Percentiles rank a stretch among this genome's conserved stretches.
phyloP scores from a whole-genome alignment of 805 yeast genomes.

The Candida andamanensis region DNA sequence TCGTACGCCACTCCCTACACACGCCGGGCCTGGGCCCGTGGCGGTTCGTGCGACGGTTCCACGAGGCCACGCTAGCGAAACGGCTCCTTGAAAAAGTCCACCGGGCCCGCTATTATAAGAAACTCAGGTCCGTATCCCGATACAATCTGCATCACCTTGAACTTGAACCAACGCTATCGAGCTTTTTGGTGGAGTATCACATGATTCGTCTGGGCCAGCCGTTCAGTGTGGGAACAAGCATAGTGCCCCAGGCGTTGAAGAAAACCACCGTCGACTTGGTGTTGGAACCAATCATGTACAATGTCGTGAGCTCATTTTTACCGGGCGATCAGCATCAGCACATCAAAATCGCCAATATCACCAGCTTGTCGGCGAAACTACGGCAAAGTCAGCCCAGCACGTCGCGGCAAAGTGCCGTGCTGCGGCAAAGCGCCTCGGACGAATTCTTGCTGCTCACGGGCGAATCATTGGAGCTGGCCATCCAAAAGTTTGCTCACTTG shows the following conservation, averaged over 20 bases:
- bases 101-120: conserved; percentile 11
- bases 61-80: background rate
- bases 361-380: background rate
- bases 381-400: too few species aligned
- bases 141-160: conserved; percentile 7
- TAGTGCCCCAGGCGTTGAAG: background rate
- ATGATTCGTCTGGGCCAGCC: background rate
- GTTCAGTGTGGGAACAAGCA: background rate
- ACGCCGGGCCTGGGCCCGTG: too few species aligned
- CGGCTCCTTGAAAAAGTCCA: conserved; percentile 16
- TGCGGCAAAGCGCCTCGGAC: too few species aligned
- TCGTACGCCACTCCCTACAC: too few species aligned
- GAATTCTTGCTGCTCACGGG: too few species aligned
- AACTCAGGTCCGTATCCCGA: conserved; percentile 9
- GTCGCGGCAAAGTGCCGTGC: background rate
- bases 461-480: too few species aligned
- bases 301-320: background rate
- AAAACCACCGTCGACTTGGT: background rate
- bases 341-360: background rate
- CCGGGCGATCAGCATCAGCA: background rate
- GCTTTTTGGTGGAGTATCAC: conserved; percentile 10
- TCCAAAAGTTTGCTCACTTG: too few species aligned
- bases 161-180: conserved; percentile 5
- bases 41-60: conserved; percentile 7
- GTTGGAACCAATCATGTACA: conserved; percentile 6